Evolutionary conservation across 1,139 yeast species (phyloP).

Genomic region (Zygoascus hellenicus): DNA sequence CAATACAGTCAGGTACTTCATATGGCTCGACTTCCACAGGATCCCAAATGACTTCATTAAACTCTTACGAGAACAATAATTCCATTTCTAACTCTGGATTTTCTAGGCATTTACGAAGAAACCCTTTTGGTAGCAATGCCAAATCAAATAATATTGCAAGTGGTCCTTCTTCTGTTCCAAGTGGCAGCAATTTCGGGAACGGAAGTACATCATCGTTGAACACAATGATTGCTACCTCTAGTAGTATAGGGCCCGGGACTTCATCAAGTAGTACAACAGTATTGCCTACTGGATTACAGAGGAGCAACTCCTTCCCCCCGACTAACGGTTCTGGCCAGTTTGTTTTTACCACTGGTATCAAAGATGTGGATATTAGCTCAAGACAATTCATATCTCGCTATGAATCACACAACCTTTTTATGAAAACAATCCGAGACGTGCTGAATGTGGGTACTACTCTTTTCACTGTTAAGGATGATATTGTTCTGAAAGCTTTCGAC

Average conservation of each 20-base stretch:
- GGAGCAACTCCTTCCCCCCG: slow-evolving; percentile 37
- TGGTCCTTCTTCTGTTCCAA: not conserved
- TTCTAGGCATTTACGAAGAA: not conserved
- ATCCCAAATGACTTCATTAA: not conserved
- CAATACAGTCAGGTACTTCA: slow-evolving; percentile 9
- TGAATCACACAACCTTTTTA: slow-evolving; percentile 41
- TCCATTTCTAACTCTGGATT: not conserved
- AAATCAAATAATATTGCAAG: not conserved
- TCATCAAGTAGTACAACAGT: not conserved
- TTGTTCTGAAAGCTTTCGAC: slow-evolving; percentile 50
- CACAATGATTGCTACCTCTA: slow-evolving; percentile 2
- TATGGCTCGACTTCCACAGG: slow-evolving; percentile 1
- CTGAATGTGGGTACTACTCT: slow-evolving; percentile 52
- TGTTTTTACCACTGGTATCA: slow-evolving; percentile 35
- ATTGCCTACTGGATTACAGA: slow-evolving; percentile 19
- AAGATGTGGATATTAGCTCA: slow-evolving; percentile 34
- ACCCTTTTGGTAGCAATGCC: slow-evolving; percentile 1
- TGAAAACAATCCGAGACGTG: slow-evolving; percentile 52
- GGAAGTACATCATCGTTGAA: slow-evolving; percentile 9
- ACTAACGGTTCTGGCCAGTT: slow-evolving; percentile 17
- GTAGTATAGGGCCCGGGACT: slow-evolving; percentile 9
- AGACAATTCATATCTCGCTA: slow-evolving; percentile 36
- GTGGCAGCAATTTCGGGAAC: not conserved
- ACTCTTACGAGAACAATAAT: not conserved
- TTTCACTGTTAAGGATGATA: slow-evolving; percentile 46